These are phyloP conservation scores for Skeletonema grethae DNA, from an alignment of 108 stramenopile genomes.

Conservation along the genomic window DNA sequence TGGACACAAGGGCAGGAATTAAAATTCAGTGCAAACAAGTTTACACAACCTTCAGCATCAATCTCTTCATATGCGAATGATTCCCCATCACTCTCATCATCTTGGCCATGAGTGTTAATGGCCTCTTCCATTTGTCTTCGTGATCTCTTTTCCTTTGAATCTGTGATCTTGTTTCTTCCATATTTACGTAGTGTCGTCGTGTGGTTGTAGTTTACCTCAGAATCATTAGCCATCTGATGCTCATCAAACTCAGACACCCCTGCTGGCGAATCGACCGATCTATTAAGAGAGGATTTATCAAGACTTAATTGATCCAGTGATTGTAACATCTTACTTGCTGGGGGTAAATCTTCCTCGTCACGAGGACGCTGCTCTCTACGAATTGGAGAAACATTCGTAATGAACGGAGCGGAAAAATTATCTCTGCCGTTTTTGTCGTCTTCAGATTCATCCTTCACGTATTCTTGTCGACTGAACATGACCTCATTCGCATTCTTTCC, in stretches of 20 bases:
- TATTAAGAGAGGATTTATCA: background rate
- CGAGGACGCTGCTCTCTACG: too few relatives aligned
- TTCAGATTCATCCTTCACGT: background rate
- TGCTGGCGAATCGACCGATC: background rate
- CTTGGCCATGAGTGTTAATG: background rate
- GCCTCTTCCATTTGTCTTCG: background rate
- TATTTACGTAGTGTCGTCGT: background rate
- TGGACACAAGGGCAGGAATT: background rate
- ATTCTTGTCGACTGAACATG: background rate
- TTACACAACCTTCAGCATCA: background rate
- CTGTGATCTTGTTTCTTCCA: background rate
- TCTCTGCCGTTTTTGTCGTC: background rate
- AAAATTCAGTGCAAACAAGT: background rate
- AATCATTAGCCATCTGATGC: background rate
- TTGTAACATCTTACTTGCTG: too few relatives aligned
- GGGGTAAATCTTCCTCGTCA: too few relatives aligned
- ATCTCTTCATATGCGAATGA: too few relatives aligned
- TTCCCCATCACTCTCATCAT: background rate
- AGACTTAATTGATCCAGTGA: background rate
- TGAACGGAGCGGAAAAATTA: background rate
- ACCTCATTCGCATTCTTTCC: background rate
- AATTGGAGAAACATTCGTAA: too few relatives aligned
- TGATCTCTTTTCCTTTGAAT: background rate
- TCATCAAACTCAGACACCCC: background rate
- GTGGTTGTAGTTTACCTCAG: background rate